Percentiles rank a stretch among this genome's conserved stretches.
Evolutionary conservation across 163 green algal genomes (phyloP).

Genomic region (Volvox carteri): DNA sequence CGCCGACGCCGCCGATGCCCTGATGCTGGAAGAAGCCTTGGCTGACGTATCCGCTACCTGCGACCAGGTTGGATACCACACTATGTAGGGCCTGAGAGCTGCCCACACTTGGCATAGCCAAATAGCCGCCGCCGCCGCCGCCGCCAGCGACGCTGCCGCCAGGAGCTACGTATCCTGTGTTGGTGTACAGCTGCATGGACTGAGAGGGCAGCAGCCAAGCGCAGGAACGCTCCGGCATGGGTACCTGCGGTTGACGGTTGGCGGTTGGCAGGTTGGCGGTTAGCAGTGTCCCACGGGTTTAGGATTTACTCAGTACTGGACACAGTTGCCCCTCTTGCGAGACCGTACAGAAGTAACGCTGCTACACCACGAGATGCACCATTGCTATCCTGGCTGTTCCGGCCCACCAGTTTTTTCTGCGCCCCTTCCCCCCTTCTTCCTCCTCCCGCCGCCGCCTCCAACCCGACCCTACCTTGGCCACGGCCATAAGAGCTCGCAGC

Average conservation of each 20-base stretch:
- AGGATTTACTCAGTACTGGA: too few species aligned
- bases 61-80: neutral
- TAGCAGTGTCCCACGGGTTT: too few species aligned
- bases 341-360: too few species aligned
- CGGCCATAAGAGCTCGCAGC: conserved; percentile 42
- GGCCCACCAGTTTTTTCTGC: too few species aligned
- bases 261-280: too few species aligned
- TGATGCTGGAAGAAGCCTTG: neutral
- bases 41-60: neutral
- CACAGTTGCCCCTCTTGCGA: too few species aligned
- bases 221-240: conserved; percentile 43
- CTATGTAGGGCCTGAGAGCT: conserved; percentile 1
- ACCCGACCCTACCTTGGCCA: conserved; percentile 26
- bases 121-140: neutral
- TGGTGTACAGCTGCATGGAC: conserved; percentile 14
- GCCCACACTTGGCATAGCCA: neutral
- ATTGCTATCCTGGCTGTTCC: too few species aligned
- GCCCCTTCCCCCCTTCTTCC: neutral
- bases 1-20: neutral
- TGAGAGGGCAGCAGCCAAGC: conserved; percentile 44
- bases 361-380: too few species aligned
- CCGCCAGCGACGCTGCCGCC: neutral
- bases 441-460: neutral
- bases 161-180: neutral
- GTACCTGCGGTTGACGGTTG: conserved; percentile 20